Evolutionary conservation across 805 yeast species (phyloP), one percentile per base, ranked within the genome.

Genomic region (Hermanozyma aechmeae): DNA sequence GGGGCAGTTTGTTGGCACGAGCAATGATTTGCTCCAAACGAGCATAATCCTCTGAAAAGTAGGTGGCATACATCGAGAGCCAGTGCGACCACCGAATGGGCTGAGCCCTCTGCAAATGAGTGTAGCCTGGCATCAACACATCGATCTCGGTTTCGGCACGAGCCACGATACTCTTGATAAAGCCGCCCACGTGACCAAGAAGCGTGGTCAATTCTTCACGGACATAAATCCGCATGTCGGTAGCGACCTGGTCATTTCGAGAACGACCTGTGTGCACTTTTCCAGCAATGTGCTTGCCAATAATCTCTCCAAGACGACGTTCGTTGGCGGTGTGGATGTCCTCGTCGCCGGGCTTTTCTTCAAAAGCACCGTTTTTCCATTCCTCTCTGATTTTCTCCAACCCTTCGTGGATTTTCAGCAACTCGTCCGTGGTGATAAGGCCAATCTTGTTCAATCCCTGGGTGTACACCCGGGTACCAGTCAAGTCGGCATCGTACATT

Each of bases 1-100:
- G 68, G 25, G 99, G 99, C 21, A 86, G 79, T 43, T 71, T 75
- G 53, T 93, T 92, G 32, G 85, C 75, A 56, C 98, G 77, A 32
- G 64, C 78, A 40, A 79, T 71, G 31, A 92, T 68, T 58, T 93
- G 92, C 39, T 71, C 60, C 43, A 92, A 68, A 53, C 98, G 74
- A 53, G 82, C 75, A 60, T 80, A 76, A 53, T 92, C 99, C 50
- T 86, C 86, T 7, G 87, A 73, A 57, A 92, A 79, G 52, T 87
- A 92, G 2, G 98, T 89, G 22, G 96, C 96, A 50, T 92, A 89
- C 53, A 85, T 77, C 42, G 89, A 75, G 42, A 92, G 67, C 96
- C 96, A 89, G 55, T 92, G 99, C 1, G 96, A 69, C 99, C 99
- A 92, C 61, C 99, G 76, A 50, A 92, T 92, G n/a, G 99, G 99